phyloP scores from a whole-genome alignment of 2,329 filamentous ascomycete species.

The Fusarium sacchari region DNA sequence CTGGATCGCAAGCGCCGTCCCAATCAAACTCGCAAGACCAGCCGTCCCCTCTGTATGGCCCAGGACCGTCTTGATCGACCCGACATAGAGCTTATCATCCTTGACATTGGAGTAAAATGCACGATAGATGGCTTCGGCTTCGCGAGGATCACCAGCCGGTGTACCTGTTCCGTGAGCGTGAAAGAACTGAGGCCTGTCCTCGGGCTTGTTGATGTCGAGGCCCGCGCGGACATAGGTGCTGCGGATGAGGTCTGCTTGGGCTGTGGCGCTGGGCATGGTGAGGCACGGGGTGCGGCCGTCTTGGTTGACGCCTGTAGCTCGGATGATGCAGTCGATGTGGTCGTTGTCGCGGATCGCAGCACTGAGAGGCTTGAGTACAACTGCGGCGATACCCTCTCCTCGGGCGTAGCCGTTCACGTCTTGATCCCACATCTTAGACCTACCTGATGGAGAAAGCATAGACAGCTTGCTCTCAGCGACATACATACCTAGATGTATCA shows the following conservation, averaged over 20 bases:
- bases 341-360: neutral
- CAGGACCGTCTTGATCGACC: neutral
- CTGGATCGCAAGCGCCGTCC: neutral
- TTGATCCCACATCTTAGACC: neutral
- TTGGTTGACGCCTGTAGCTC: neutral
- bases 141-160: neutral
- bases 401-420: neutral
- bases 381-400: neutral
- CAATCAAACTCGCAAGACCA: neutral
- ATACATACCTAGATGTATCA: too few relatives aligned
- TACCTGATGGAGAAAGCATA: neutral
- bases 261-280: neutral
- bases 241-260: neutral
- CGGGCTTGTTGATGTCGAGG: neutral
- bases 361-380: neutral
- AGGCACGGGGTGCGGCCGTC: neutral
- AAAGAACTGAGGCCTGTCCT: neutral
- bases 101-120: neutral
- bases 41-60: accelerated
- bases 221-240: neutral
- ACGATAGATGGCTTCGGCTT: neutral
- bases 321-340: neutral
- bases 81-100: neutral
- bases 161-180: neutral
- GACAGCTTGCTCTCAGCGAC: neutral